Base-by-base conservation (phyloP, 2,329 filamentous ascomycete genomes). In the Sporothrix globosa region DNA sequence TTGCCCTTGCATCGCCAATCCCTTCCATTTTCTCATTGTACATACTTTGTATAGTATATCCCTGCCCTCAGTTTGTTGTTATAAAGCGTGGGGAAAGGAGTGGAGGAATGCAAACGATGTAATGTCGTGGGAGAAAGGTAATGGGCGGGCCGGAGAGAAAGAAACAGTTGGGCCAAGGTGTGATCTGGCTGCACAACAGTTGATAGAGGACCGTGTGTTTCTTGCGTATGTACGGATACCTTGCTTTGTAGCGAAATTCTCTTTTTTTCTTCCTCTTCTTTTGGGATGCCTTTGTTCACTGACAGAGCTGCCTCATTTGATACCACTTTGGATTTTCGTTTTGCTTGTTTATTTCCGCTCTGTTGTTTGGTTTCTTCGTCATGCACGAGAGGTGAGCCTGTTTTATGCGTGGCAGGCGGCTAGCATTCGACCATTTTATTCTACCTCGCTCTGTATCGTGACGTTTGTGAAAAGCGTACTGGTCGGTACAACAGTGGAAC, bases 301-400 rank as follows among this genome's bases (percentile, higher is more conserved):
- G 46, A 52, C 50, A 17, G n/a, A 48, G 17, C 4, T 44, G 66
- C 52, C 27, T 58, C 66, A n/a, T 58, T 60, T 69, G 53, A 48
- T 67, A 53, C 56, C 30, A 44, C 67, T 69, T 69, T 69, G 39
- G 4, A 50, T 52, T 48, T 48, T 50, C 11, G 48, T 61, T 54
- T 54, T 11, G 65, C 30, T 21, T 11, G 41, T 24, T 27, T 41
- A 34, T 60, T 17, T 24, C 41, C 48, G 39, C 50, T 19, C 24
- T 53, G 50, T 66, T 56, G 34, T 50, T 21, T 60, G 53, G 21
- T 17, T 68, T 19, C 34, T 52, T 60, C 52, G 11, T 4, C 41
- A 48, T 63, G 34, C 39, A 27, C 52, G 39, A n/a, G 30, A n/a
- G 54, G 10, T 17, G 30, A 11, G 27, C 1, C 24, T 27, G 24